These are phyloP conservation scores for Pseudopediastrum boryanum DNA, from an alignment of 139 green algal genomes.

Conservation along the genomic window DNA sequence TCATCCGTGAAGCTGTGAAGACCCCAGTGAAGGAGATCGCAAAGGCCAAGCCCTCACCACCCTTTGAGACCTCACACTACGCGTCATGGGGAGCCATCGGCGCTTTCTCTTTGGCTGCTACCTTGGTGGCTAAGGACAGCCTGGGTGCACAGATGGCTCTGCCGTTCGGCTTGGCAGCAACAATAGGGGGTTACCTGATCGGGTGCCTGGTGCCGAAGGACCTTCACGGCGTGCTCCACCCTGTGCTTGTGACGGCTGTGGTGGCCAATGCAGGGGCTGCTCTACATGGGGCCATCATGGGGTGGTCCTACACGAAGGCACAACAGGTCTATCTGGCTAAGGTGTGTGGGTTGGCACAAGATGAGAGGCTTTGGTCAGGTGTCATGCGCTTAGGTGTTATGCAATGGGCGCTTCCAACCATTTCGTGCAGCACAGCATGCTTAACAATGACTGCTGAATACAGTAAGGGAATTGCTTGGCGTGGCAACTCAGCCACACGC, in stretches of 20 bases:
- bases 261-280: slow-evolving; percentile 58
- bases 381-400: neutral
- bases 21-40: slow-evolving; percentile 61
- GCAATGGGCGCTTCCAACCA: neutral
- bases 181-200: slow-evolving; percentile 68
- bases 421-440: too few species aligned
- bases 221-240: slow-evolving; percentile 65
- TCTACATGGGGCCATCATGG: slow-evolving; percentile 51
- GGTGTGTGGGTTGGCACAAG: slow-evolving; percentile 34
- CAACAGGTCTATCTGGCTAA: slow-evolving; percentile 68
- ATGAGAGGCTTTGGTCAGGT: neutral
- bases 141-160: slow-evolving; percentile 42
- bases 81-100: slow-evolving; percentile 54
- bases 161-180: slow-evolving; percentile 62
- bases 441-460: too few species aligned
- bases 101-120: slow-evolving; percentile 33
- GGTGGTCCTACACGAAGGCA: slow-evolving; percentile 49
- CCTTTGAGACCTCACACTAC: slow-evolving; percentile 65
- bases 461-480: too few species aligned
- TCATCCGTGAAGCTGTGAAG: slow-evolving; percentile 60
- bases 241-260: slow-evolving; percentile 68
- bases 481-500: too few species aligned
- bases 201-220: slow-evolving; percentile 58
- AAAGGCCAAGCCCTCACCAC: slow-evolving; percentile 37
- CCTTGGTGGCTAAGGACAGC: neutral